Conservation (phyloP, 495 filamentous ascomycete species). For the Hypomontagnella monticulosa region DNA sequence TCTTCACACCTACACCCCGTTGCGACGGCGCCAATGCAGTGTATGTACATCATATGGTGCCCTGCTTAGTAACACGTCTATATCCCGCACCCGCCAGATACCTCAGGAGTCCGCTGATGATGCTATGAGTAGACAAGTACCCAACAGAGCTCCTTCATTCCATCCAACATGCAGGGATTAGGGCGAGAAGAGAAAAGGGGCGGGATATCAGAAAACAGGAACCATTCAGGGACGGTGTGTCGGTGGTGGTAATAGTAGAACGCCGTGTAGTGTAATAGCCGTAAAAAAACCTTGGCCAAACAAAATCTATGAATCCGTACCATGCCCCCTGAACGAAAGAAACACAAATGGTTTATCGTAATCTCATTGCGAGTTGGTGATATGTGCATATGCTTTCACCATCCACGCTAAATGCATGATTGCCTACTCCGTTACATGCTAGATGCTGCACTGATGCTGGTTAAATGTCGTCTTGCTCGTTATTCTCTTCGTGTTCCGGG, state of each 20-base stretch:
- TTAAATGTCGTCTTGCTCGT: conserved; percentile 30
- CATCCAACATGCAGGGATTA: conserved; percentile 5
- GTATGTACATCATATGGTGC: background rate
- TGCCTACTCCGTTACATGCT: conserved; percentile 11
- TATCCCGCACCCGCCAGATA: background rate
- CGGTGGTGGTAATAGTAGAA: conserved; percentile 19
- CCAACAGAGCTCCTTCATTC: background rate
- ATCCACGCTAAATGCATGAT: conserved; percentile 14
- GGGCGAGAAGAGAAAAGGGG: background rate
- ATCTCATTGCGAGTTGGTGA: conserved; percentile 35
- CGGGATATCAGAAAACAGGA: conserved; percentile 21
- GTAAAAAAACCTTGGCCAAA: conserved; percentile 8
- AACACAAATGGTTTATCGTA: conserved; percentile 32
- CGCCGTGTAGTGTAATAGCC: conserved; percentile 22
- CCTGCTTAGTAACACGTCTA: background rate
- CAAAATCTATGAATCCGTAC: conserved; percentile 37
- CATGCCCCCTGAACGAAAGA: conserved; percentile 32
- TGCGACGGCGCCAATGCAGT: background rate
- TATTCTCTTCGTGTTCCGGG: conserved; percentile 7
- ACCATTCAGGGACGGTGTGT: background rate
- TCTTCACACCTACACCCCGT: background rate
- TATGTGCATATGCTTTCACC: conserved; percentile 36
- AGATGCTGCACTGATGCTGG: conserved; percentile 23
- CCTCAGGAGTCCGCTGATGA: background rate
- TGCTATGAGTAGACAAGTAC: background rate